Percentiles rank a stretch among this genome's conserved stretches.
phyloP scores from a whole-genome alignment of 2,329 filamentous ascomycete genomes.

The Aspergillus sp. region DNA sequence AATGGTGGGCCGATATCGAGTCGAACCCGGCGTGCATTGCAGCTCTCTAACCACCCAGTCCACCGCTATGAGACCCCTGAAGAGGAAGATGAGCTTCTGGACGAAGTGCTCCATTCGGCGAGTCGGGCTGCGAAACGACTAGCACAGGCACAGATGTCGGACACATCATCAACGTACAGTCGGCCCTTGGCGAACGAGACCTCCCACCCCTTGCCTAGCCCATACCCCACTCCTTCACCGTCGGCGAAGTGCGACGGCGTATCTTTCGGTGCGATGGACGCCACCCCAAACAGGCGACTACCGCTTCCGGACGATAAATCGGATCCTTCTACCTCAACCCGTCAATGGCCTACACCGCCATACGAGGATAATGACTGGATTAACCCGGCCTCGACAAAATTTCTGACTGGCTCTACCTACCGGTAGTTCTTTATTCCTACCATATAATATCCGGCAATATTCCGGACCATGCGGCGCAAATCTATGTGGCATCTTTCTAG shows the following conservation, averaged over 20 bases:
- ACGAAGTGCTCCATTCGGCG: slow-evolving; percentile 82
- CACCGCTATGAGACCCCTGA: slow-evolving; percentile 92
- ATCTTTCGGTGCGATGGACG: slow-evolving; percentile 66
- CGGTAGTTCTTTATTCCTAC: slow-evolving; percentile 31
- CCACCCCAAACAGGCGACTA: slow-evolving; percentile 65
- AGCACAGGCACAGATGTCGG: slow-evolving; percentile 51
- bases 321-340: slow-evolving; percentile 55
- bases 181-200: slow-evolving; percentile 34
- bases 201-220: slow-evolving; percentile 45
- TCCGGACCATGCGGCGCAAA: slow-evolving; percentile 12
- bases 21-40: slow-evolving; percentile 76
- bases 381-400: slow-evolving; percentile 77
- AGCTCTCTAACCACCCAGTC: slow-evolving; percentile 70
- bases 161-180: slow-evolving; percentile 62
- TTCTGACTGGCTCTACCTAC: slow-evolving; percentile 65
- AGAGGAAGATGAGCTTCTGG: slow-evolving; percentile 93
- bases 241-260: slow-evolving; percentile 82
- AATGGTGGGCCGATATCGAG: slow-evolving; percentile 67
- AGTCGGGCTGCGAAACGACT: slow-evolving; percentile 75
- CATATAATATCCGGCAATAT: neutral
- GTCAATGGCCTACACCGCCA: slow-evolving; percentile 93
- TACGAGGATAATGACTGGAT: slow-evolving; percentile 96
- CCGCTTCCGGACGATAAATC: slow-evolving; percentile 66
- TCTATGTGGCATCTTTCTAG: slow-evolving; percentile 22
- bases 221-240: slow-evolving; percentile 74